Conservation (phyloP, 306 rosid genomes). For the Vigna radiata region DNA sequence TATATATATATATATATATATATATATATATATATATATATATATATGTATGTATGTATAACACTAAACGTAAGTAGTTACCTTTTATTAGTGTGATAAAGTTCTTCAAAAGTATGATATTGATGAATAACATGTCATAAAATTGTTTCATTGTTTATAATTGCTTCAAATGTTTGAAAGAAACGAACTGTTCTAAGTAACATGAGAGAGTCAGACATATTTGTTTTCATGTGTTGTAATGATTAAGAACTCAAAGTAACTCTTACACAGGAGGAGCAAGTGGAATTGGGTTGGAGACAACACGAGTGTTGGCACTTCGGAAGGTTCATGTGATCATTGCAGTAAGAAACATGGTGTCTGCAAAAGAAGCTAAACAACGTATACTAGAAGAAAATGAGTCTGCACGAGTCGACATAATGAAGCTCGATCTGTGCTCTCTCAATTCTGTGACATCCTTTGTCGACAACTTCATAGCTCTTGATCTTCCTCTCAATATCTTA, state of each 20-base stretch:
- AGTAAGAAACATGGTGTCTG: conserved; percentile 70
- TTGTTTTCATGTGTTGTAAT: no score
- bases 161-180: no score
- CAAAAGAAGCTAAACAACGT: conserved; percentile 64
- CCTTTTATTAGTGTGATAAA: neutral
- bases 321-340: conserved; percentile 77
- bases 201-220: no score
- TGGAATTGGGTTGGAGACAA: conserved; percentile 91
- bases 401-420: conserved; percentile 70
- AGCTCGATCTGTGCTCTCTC: conserved; percentile 74
- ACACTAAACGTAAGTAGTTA: neutral
- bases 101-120: neutral
- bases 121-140: no score
- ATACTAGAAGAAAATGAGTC: conserved; percentile 52
- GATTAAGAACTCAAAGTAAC: neutral
- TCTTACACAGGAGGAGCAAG: conserved; percentile 82
- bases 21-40: no score
- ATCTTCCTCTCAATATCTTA: conserved; percentile 87
- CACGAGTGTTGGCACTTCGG: conserved; percentile 76
- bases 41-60: no score
- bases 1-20: no score
- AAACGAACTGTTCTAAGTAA: no score
- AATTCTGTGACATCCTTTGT: conserved; percentile 69
- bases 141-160: no score
- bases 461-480: conserved; percentile 65